phyloP scores from a whole-genome alignment of 202 grass and related monocot genomes.

The Brachypodium distachyon region DNA sequence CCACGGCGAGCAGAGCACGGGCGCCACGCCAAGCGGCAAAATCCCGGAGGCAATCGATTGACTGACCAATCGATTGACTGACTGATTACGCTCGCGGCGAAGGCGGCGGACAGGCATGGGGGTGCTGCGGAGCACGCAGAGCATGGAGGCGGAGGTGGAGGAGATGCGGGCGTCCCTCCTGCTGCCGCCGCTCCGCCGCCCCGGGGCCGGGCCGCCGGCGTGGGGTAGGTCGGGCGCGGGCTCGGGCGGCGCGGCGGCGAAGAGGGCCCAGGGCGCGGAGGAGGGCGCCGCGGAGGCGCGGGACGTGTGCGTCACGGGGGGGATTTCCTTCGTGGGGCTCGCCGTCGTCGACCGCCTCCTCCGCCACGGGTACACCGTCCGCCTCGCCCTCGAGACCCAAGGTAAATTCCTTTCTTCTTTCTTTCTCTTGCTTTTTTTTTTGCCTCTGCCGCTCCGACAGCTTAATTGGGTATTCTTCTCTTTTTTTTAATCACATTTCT shows the following conservation, averaged over 20 bases:
- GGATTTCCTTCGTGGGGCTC: constrained; percentile 76
- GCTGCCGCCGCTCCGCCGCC: constrained; percentile 20
- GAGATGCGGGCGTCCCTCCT: constrained; percentile 68
- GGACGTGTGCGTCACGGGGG: constrained; percentile 81
- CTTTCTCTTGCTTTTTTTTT: background rate
- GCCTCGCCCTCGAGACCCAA: constrained; percentile 86
- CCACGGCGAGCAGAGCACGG: no score
- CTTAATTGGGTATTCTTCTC: background rate
- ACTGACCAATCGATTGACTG: no score
- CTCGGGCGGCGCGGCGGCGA: constrained; percentile 14
- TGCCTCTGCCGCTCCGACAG: no score
- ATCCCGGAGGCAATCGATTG: no score
- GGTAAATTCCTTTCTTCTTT: constrained; percentile 2
- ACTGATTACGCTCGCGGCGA: no score
- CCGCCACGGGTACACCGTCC: constrained; percentile 70
- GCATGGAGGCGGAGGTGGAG: constrained; percentile 83
- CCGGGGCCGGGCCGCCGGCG: background rate
- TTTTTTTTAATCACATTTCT: no score
- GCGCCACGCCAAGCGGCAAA: no score
- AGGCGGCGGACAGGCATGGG: no score
- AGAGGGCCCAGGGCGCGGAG: constrained; percentile 26
- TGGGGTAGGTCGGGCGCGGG: background rate
- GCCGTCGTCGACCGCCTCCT: constrained; percentile 88
- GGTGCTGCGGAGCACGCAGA: constrained; percentile 82
- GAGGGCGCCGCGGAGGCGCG: constrained; percentile 27